Evolutionary conservation across 148 eudicot species (phyloP).

Genomic region (Vaccinium myrtillus): DNA sequence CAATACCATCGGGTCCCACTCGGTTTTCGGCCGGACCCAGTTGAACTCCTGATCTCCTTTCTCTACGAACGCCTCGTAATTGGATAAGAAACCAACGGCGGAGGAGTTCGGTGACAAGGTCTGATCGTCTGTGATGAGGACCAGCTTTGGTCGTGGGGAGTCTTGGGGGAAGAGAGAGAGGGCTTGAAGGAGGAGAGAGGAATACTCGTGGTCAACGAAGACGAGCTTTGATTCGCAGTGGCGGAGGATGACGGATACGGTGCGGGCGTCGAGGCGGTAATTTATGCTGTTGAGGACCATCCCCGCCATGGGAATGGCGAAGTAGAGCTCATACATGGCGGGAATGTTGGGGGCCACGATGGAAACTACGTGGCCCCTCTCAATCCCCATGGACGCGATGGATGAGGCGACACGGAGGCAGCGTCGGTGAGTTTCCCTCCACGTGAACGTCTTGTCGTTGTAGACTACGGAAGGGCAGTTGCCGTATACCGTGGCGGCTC

Average conservation of each 20-base stretch:
- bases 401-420: conserved; percentile 57
- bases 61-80: conserved; percentile 32
- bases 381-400: conserved; percentile 25
- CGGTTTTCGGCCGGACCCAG: conserved; percentile 35
- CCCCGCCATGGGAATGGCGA: conserved; percentile 48
- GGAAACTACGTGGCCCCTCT: conserved; percentile 36
- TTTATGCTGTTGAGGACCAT: conserved; percentile 43
- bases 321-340: conserved; percentile 53
- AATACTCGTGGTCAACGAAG: conserved; percentile 29
- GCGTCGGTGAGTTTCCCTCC: conserved; percentile 61
- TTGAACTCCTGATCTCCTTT: conserved; percentile 31
- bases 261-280: conserved; percentile 42
- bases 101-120: too few species aligned
- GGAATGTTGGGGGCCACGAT: conserved; percentile 53
- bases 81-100: background rate
- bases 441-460: conserved; percentile 50
- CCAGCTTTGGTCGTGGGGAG: conserved; percentile 6
- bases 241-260: conserved; percentile 33
- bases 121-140: conserved; percentile 28
- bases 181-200: conserved; percentile 29
- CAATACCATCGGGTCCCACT: conserved; percentile 42
- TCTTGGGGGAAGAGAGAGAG: conserved; percentile 25
- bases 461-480: conserved; percentile 54
- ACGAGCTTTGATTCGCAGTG: conserved; percentile 40
- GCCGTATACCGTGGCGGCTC: conserved; percentile 65